These are phyloP conservation scores for Comarum palustre DNA, from an alignment of 306 rosid species.

Conservation along the genomic window DNA sequence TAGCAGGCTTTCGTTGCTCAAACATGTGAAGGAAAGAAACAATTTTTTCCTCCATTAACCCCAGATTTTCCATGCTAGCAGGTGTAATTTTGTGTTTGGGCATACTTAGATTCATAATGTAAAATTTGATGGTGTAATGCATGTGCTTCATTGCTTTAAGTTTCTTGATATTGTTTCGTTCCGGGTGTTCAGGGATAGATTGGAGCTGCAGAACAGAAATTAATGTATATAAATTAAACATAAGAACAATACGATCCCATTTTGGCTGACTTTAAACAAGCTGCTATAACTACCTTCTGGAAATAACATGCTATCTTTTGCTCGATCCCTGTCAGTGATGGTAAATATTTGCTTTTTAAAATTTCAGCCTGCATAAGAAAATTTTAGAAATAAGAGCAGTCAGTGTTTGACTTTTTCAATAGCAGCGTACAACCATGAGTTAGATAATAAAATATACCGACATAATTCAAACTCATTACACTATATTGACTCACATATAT, in stretches of 20 bases:
- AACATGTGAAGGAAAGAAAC: slow-evolving; percentile 29
- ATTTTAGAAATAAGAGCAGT: background rate
- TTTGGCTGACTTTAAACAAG: background rate
- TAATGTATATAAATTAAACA: background rate
- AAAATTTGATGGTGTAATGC: slow-evolving; percentile 26
- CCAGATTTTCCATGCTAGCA: slow-evolving; percentile 47
- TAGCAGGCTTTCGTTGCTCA: slow-evolving; percentile 46
- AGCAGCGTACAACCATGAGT: background rate
- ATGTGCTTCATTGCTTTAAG: slow-evolving; percentile 42
- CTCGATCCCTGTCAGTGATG: slow-evolving; percentile 40
- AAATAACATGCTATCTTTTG: slow-evolving; percentile 45
- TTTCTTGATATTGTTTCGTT: slow-evolving; percentile 49
- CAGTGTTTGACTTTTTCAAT: background rate
- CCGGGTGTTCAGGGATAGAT: slow-evolving; percentile 54
- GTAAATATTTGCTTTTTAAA: slow-evolving; percentile 12
- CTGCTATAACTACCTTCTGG: slow-evolving; percentile 50
- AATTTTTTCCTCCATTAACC: slow-evolving; percentile 55
- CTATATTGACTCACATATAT: background rate
- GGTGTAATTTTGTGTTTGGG: slow-evolving; percentile 38
- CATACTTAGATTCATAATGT: slow-evolving; percentile 42
- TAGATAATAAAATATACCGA: background rate
- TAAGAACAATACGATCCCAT: background rate
- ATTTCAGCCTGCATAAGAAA: slow-evolving; percentile 28
- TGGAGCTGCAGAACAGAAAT: slow-evolving; percentile 44
- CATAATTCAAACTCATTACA: background rate